These are phyloP conservation scores for Gossypium gossypioides DNA, from an alignment of 441 rosid genomes.

Conservation along the genomic window DNA sequence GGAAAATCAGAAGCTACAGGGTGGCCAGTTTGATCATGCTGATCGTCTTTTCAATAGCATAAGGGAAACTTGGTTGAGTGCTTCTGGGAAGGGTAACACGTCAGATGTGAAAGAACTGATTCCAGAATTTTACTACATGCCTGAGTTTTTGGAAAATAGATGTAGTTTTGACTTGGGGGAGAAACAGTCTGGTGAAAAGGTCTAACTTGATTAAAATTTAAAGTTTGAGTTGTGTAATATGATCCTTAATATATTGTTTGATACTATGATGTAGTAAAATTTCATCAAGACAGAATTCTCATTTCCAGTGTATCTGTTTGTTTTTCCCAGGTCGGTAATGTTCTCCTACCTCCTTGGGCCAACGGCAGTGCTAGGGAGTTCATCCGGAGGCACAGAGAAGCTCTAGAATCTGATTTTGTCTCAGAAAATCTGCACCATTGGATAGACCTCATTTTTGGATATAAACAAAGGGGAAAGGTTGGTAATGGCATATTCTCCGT, in stretches of 20 bases:
- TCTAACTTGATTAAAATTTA: constrained; percentile 25
- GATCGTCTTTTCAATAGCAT: constrained; percentile 95
- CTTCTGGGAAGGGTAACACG: constrained; percentile 95
- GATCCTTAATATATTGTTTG: constrained; percentile 1
- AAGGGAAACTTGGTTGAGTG: constrained; percentile 96
- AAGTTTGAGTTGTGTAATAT: not conserved
- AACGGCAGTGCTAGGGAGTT: constrained; percentile 92
- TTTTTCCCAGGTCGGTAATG: constrained; percentile 70
- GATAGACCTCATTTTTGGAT: constrained; percentile 99
- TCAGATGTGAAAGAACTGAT: constrained; percentile 97
- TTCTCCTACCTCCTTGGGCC: constrained; percentile 95
- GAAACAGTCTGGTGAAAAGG: constrained; percentile 99
- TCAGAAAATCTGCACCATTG: constrained; percentile 98
- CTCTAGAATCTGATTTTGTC: constrained; percentile 89
- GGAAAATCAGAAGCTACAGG: constrained; percentile 99
- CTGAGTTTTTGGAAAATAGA: constrained; percentile 83
- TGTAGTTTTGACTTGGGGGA: constrained; percentile 89
- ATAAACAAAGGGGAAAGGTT: constrained; percentile 98
- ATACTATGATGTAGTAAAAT: not conserved
- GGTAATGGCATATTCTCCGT: constrained; percentile 14
- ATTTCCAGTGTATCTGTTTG: not conserved
- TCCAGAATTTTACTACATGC: constrained; percentile 99
- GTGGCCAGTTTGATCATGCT: constrained; percentile 99
- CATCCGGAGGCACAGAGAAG: constrained; percentile 89
- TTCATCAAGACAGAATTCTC: not conserved